Evolutionary conservation across 257 asterid genomes (phyloP), one percentile per base, ranked within the genome.

Genomic region (Solanum neorickii): DNA sequence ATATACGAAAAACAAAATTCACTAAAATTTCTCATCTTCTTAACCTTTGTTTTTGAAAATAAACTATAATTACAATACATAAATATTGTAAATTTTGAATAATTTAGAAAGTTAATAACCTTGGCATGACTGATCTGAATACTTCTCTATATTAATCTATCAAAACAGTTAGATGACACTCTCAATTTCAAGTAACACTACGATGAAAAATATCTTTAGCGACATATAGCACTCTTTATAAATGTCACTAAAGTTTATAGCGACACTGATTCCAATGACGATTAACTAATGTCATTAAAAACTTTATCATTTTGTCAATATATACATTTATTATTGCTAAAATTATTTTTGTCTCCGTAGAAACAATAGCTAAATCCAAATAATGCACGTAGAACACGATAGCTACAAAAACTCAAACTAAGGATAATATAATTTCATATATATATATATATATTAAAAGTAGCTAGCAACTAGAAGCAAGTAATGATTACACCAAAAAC

Each of bases 341-440:
- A 5, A 5, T 6, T 37, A 37, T 37, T 37, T 37, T 37, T 37
- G 1, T 37, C 7, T 0, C 1, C 7, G 0, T 37, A 6, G 1
- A 29, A 29, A 41, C 13, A 31, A 29, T 69, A 59, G 13, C 27
- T 2, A 59, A 59, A 5, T 21, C 68, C 68, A 59, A 59, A 59
- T 59, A 21, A 59, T 20, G n/a, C 21, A 72, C 78, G 18, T 33
- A 16, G 78, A 9, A 33, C 42, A 31, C 15, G 13, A 39, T 20
- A 37, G 49, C 29, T 20, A 74, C 9, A 20, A 74, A 74, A 74
- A 74, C 82, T 20, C 5, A 35, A 73, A 37, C 20, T 1, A 21
- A 20, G 52, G 11, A 74, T 74, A 20, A 74, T 21, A 72, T 18
- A 74, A 20, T 37, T 20, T 73, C 5, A 9, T 47, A 47, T 47